Evolutionary conservation across 2,329 filamentous ascomycete species (phyloP).

Genomic region (Parascedosporium putredinis): DNA sequence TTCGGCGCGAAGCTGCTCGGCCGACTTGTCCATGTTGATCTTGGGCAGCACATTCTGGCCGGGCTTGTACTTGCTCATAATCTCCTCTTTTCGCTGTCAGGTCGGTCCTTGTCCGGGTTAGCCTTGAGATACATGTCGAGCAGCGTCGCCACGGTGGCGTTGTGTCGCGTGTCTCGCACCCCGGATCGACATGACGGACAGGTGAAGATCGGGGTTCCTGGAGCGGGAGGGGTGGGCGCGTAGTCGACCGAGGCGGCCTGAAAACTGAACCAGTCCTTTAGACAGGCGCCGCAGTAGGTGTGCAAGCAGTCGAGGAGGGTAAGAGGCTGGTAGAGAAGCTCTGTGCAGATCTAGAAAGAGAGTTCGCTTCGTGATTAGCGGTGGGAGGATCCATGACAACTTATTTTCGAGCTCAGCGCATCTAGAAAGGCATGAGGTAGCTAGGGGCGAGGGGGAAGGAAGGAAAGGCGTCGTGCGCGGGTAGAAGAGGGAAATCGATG

Average conservation of each 20-base stretch:
- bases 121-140: conserved; percentile 78
- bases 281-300: conserved; percentile 89
- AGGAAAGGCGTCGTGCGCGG: no score
- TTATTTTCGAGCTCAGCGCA: no score
- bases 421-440: no score
- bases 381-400: no score
- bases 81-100: conserved; percentile 64
- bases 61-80: conserved; percentile 64
- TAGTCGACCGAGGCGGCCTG: conserved; percentile 54
- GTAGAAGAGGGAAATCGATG: not conserved
- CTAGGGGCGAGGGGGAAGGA: no score
- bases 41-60: conserved; percentile 72
- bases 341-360: conserved; percentile 74
- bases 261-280: conserved; percentile 92
- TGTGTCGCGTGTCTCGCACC: conserved; percentile 79
- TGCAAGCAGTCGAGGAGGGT: conserved; percentile 89
- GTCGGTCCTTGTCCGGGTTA: conserved; percentile 65
- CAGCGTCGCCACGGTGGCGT: conserved; percentile 81
- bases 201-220: conserved; percentile 53
- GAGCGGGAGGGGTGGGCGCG: conserved; percentile 36
- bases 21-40: conserved; percentile 38
- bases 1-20: conserved; percentile 43
- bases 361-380: not conserved
- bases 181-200: conserved; percentile 85
- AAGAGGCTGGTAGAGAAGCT: conserved; percentile 81